A percentile compares a stretch with the other conserved stretches of the same genome.
Evolutionary conservation across 2,329 filamentous ascomycete species (phyloP).

Genomic region (Cyphellophora europaea): DNA sequence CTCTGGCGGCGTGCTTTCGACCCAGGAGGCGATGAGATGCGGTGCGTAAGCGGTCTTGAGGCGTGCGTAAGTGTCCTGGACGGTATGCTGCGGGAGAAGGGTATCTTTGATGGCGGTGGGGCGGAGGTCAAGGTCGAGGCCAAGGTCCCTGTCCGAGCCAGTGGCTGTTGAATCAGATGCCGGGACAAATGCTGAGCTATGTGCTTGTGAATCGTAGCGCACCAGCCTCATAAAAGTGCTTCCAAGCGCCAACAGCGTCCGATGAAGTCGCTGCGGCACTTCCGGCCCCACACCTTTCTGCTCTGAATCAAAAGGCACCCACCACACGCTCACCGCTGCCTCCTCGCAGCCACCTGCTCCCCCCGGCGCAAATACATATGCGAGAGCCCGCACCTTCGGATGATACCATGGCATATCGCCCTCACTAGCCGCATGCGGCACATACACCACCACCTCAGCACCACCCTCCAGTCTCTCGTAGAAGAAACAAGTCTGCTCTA

Average conservation of each 20-base stretch:
- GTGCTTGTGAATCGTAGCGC: slow-evolving; percentile 41
- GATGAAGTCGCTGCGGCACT: slow-evolving; percentile 27
- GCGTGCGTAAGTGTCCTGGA: slow-evolving; percentile 73
- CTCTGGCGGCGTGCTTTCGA: slow-evolving; percentile 72
- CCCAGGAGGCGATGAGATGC: slow-evolving; percentile 64
- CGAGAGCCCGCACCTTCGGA: slow-evolving; percentile 63
- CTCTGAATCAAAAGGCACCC: slow-evolving; percentile 34
- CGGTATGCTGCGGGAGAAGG: slow-evolving; percentile 62
- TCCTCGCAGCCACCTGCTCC: neutral
- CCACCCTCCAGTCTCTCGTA: slow-evolving; percentile 31
- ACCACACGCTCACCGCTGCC: slow-evolving; percentile 39
- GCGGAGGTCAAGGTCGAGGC: slow-evolving; percentile 53
- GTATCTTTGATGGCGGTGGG: slow-evolving; percentile 80
- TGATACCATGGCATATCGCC: slow-evolving; percentile 79
- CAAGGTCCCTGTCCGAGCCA: slow-evolving; percentile 55
- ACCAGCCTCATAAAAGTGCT: slow-evolving; percentile 28
- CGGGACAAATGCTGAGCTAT: no score
- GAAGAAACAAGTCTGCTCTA: slow-evolving; percentile 77
- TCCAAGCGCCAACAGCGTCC: slow-evolving; percentile 28
- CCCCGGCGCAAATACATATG: slow-evolving; percentile 61
- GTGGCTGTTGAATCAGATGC: no score
- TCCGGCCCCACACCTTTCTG: no score
- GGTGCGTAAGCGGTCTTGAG: slow-evolving; percentile 74
- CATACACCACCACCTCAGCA: slow-evolving; percentile 57
- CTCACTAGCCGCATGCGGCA: slow-evolving; percentile 57